These are phyloP conservation scores for Candida piceae DNA, from an alignment of 805 yeast genomes.

Conservation along the genomic window DNA sequence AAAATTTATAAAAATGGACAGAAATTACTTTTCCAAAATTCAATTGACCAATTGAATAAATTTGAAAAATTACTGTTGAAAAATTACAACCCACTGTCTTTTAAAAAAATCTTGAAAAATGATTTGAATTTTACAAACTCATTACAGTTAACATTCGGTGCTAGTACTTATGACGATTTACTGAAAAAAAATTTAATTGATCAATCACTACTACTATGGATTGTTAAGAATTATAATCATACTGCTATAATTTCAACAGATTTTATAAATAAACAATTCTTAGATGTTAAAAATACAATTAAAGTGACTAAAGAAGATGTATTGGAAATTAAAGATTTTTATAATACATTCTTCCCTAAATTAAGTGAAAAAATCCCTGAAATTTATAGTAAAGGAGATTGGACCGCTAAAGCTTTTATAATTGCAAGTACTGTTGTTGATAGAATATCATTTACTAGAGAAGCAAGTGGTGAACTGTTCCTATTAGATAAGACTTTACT, in stretches of 20 bases:
- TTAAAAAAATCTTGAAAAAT: conserved; percentile 39
- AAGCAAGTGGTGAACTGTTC: conserved; percentile 23
- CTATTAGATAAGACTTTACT: conserved; percentile 12
- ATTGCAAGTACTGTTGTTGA: conserved; percentile 34
- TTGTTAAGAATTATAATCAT: conserved; percentile 53
- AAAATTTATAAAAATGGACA: conserved; percentile 47
- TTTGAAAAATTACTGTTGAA: conserved; percentile 42
- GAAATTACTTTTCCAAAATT: conserved; percentile 37
- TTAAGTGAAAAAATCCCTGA: conserved; percentile 44
- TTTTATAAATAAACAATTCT: conserved; percentile 37
- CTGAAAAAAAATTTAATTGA: conserved; percentile 44
- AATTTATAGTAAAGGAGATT: conserved; percentile 45
- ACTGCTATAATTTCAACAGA: conserved; percentile 28
- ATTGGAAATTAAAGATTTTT: conserved; percentile 46
- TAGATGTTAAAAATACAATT: conserved; percentile 28
- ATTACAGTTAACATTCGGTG: conserved; percentile 52
- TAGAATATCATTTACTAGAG: conserved; percentile 24
- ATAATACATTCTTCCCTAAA: conserved; percentile 37
- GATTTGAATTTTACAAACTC: conserved; percentile 42
- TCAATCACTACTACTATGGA: conserved; percentile 57
- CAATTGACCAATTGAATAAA: conserved; percentile 41
- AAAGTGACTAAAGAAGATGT: conserved; percentile 48
- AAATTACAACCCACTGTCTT: conserved; percentile 46
- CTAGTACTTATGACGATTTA: conserved; percentile 48
- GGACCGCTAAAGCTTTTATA: conserved; percentile 45